Conservation (phyloP, 352 stramenopile genomes). For the Pseudoperonospora humuli region DNA sequence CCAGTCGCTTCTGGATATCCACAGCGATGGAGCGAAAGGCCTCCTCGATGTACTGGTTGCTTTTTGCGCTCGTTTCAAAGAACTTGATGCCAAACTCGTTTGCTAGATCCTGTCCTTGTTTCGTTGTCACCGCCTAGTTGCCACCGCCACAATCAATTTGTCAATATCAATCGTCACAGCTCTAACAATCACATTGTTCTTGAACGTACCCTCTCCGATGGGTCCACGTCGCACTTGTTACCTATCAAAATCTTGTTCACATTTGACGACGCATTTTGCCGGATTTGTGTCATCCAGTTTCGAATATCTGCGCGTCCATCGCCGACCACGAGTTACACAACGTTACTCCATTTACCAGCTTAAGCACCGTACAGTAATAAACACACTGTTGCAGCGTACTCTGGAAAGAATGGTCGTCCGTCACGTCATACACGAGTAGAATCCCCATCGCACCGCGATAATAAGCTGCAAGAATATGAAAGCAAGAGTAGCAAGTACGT, state of each 20-base stretch:
- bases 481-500: neutral
- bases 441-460: slow-evolving; percentile 90
- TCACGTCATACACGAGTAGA: slow-evolving; percentile 90
- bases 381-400: slow-evolving; percentile 41
- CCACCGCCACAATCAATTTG: neutral
- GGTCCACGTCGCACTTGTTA: slow-evolving; percentile 99
- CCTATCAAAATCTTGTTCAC: slow-evolving; percentile 99
- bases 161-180: neutral
- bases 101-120: slow-evolving; percentile 90
- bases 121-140: slow-evolving; percentile 80
- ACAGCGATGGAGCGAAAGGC: slow-evolving; percentile 84
- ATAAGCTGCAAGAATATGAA: slow-evolving; percentile 49
- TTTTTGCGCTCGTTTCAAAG: slow-evolving; percentile 92
- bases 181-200: neutral
- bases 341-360: neutral
- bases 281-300: slow-evolving; percentile 89
- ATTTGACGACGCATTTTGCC: slow-evolving; percentile 98
- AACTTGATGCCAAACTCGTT: slow-evolving; percentile 93
- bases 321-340: neutral
- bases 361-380: neutral
- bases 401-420: slow-evolving; percentile 87
- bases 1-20: slow-evolving; percentile 83
- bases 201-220: slow-evolving; percentile 88
- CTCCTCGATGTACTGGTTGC: slow-evolving; percentile 90
- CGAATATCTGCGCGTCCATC: slow-evolving; percentile 53